These are phyloP conservation scores for Aspergillus fischeri DNA, from an alignment of 2,329 filamentous ascomycete genomes.

Conservation along the genomic window DNA sequence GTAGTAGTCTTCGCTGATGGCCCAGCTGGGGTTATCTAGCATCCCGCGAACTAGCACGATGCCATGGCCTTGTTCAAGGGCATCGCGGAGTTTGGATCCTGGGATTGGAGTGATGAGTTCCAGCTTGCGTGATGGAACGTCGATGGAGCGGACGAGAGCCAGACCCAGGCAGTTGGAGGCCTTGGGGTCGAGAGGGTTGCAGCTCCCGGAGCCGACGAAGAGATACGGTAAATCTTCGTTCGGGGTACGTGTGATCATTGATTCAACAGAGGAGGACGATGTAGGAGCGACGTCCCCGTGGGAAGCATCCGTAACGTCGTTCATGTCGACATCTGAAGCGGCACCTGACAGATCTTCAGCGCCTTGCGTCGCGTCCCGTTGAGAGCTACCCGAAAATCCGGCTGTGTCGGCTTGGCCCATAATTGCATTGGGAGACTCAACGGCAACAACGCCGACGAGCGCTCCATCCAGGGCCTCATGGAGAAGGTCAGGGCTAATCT, in stretches of 20 bases:
- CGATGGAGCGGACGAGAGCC: conserved; percentile 42
- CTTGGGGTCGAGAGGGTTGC: conserved; percentile 44
- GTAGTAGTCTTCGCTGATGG: conserved; percentile 41
- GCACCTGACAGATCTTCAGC: conserved; percentile 9
- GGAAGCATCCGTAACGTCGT: conserved; percentile 7
- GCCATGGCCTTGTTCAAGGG: conserved; percentile 33
- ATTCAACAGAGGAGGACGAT: conserved; percentile 8
- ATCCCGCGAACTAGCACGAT: conserved; percentile 48
- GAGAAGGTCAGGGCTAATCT: conserved; percentile 45
- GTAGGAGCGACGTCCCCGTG: not conserved
- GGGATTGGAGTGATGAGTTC: conserved; percentile 49
- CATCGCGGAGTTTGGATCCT: conserved; percentile 22
- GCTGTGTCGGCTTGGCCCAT: conserved; percentile 8
- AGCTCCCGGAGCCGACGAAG: conserved; percentile 38
- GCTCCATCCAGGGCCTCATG: conserved; percentile 51
- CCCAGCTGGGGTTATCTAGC: conserved; percentile 44
- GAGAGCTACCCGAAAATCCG: not conserved
- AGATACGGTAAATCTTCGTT: conserved; percentile 50
- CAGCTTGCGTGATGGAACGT: conserved; percentile 36
- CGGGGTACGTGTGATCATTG: conserved; percentile 38
- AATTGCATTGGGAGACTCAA: conserved; percentile 40
- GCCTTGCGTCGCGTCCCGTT: not conserved
- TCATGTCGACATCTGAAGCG: conserved; percentile 18
- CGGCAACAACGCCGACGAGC: conserved; percentile 50
- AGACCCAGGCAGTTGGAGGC: conserved; percentile 49